A percentile compares a stretch with the other conserved stretches of the same genome.
These are phyloP conservation scores for Castanea sativa DNA, from an alignment of 306 rosid genomes.

Conservation along the genomic window DNA sequence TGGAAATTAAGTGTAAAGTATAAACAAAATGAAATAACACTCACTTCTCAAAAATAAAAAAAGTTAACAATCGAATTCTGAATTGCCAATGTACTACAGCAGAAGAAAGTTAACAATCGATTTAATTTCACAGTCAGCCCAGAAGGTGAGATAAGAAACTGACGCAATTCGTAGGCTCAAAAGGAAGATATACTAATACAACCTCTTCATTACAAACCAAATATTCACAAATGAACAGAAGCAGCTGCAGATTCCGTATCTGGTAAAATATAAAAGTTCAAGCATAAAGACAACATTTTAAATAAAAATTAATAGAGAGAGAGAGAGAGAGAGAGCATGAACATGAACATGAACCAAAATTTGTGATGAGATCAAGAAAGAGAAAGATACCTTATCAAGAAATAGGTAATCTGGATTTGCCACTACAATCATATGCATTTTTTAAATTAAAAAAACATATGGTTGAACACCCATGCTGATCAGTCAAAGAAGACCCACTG, in stretches of 20 bases:
- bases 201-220: neutral
- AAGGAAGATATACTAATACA: neutral
- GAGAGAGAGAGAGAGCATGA: neutral
- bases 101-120: too few species aligned
- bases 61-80: neutral
- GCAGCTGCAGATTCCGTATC: neutral
- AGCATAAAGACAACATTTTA: neutral
- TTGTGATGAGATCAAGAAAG: neutral
- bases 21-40: neutral
- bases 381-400: constrained; percentile 8
- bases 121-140: neutral
- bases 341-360: too few species aligned
- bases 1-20: neutral
- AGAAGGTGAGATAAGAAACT: neutral
- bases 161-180: neutral
- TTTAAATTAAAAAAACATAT: too few species aligned
- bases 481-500: too few species aligned
- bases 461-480: too few species aligned
- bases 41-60: constrained; percentile 1
- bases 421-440: neutral
- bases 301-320: too few species aligned
- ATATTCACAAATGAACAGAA: neutral
- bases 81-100: too few species aligned
- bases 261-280: neutral
- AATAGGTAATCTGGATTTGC: constrained; percentile 13